A percentile compares a stretch with the other conserved stretches of the same genome.
Conservation (phyloP, 306 rosid genomes). For the Mimosa bimucronata region DNA sequence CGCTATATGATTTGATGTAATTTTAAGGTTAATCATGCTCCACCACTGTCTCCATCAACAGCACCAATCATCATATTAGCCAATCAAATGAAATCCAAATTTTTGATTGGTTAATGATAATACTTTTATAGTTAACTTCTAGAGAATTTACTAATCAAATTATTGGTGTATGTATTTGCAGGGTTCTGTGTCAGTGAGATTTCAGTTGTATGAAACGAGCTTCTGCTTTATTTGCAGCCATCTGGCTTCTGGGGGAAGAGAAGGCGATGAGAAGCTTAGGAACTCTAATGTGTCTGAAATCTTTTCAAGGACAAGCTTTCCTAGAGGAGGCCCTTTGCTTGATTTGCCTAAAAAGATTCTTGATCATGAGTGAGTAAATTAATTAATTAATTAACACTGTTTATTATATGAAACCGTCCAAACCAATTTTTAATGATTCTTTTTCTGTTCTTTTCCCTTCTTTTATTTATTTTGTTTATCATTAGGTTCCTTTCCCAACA, state of each 20-base stretch:
- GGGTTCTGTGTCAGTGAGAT: slow-evolving; percentile 90
- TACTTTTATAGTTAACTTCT: background rate
- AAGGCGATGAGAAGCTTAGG: slow-evolving; percentile 73
- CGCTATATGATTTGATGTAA: background rate
- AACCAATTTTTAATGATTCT: slow-evolving; percentile 12
- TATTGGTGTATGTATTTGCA: slow-evolving; percentile 35
- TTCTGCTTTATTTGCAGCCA: slow-evolving; percentile 91
- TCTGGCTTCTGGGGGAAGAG: slow-evolving; percentile 83
- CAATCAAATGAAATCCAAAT: slow-evolving; percentile 19
- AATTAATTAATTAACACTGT: background rate
- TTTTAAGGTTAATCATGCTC: background rate
- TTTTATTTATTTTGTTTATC: slow-evolving; percentile 25
- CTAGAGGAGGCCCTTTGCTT: slow-evolving; percentile 63
- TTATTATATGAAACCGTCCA: slow-evolving; percentile 40
- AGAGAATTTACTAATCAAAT: background rate
- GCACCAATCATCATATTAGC: background rate
- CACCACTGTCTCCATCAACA: slow-evolving; percentile 39
- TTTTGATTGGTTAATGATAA: background rate
- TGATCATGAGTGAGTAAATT: slow-evolving; percentile 71
- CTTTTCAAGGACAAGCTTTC: slow-evolving; percentile 70
- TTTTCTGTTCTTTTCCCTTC: background rate
- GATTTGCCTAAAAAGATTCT: slow-evolving; percentile 76
- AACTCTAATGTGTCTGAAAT: slow-evolving; percentile 78
- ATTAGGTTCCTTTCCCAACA: slow-evolving; percentile 36
- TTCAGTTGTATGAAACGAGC: slow-evolving; percentile 72